phyloP scores from a whole-genome alignment of 169 alveolate genomes.

The Plasmodium chabaudi region DNA sequence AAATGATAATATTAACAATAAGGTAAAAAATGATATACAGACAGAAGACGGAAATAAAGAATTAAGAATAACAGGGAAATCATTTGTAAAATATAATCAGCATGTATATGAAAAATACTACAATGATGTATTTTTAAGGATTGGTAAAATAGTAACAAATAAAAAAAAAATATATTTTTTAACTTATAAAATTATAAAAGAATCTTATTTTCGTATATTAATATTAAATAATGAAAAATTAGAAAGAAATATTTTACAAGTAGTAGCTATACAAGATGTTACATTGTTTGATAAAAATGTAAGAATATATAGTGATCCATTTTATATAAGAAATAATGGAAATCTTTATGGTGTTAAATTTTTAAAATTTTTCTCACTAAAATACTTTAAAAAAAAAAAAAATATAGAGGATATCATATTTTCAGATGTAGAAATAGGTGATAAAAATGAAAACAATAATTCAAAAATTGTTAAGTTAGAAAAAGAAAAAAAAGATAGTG shows the following conservation, averaged over 20 bases:
- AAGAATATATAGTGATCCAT: constrained; percentile 47
- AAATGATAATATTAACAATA: not conserved
- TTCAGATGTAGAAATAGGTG: constrained; percentile 36
- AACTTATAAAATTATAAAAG: constrained; percentile 60
- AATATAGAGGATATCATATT: constrained; percentile 35
- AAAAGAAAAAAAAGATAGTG: constrained; percentile 5
- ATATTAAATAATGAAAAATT: constrained; percentile 55
- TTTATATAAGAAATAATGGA: constrained; percentile 49
- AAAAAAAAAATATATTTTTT: constrained; percentile 59
- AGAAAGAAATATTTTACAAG: constrained; percentile 56
- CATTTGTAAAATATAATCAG: constrained; percentile 55
- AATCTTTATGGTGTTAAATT: constrained; percentile 59
- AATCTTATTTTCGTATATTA: constrained; percentile 60
- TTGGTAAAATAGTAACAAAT: constrained; percentile 69
- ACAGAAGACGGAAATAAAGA: constrained; percentile 36
- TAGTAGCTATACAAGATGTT: constrained; percentile 67
- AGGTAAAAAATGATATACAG: constrained; percentile 4
- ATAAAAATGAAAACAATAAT: not conserved
- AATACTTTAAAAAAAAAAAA: constrained; percentile 45
- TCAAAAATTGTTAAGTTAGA: not conserved
- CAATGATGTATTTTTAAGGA: constrained; percentile 45
- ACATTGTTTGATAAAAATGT: constrained; percentile 60
- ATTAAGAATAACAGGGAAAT: constrained; percentile 9
- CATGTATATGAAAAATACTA: constrained; percentile 17
- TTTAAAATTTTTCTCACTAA: constrained; percentile 51